A percentile compares a stretch with the other conserved stretches of the same genome.
These are phyloP conservation scores for Microdochium paspali DNA, from an alignment of 2,329 filamentous ascomycete genomes.

Conservation along the genomic window DNA sequence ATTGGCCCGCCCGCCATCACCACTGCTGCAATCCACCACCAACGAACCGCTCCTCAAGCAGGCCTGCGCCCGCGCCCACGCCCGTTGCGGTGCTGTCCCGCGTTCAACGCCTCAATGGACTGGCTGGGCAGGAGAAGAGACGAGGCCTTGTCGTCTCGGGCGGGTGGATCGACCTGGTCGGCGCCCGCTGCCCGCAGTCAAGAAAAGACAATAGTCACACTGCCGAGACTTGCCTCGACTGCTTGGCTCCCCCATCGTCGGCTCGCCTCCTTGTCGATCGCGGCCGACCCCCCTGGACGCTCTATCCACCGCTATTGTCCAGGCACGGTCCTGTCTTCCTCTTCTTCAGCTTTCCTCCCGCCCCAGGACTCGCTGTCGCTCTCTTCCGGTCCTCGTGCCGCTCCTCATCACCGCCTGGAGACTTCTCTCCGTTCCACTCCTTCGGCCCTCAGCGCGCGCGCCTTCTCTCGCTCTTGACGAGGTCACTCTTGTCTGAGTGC, in stretches of 20 bases:
- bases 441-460: not conserved
- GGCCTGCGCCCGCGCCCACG: too few relatives aligned
- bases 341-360: not conserved
- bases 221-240: too few relatives aligned
- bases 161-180: too few relatives aligned
- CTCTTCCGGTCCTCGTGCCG: not conserved
- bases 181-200: too few relatives aligned
- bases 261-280: not conserved
- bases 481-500: slow-evolving; percentile 1
- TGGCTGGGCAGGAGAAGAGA: too few relatives aligned
- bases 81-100: too few relatives aligned
- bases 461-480: not conserved
- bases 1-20: not conserved
- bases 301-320: not conserved
- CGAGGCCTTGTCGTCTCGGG: too few relatives aligned
- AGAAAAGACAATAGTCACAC: too few relatives aligned
- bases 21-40: too few relatives aligned
- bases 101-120: too few relatives aligned
- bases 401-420: not conserved
- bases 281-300: not conserved
- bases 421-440: not conserved
- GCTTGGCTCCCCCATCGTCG: not conserved
- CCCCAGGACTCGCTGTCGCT: not conserved
- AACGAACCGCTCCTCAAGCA: too few relatives aligned
- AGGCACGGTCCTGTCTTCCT: not conserved